phyloP scores from a whole-genome alignment of 257 asterid species.

The Przewalskia tangutica region DNA sequence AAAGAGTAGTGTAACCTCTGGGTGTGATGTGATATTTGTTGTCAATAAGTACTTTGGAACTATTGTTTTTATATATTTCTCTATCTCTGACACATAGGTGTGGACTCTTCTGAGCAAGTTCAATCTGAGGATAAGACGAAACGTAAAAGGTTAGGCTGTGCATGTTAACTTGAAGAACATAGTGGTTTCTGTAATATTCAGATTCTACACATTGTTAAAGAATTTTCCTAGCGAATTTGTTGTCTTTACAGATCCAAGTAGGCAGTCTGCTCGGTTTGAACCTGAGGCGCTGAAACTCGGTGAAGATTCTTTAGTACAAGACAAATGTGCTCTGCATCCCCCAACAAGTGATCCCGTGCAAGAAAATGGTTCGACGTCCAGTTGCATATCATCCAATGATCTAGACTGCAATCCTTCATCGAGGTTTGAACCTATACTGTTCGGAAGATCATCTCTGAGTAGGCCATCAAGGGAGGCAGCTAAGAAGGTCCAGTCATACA shows the following conservation, averaged over 20 bases:
- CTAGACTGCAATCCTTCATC: slow-evolving; percentile 6
- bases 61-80: slow-evolving; percentile 4
- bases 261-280: slow-evolving; percentile 21
- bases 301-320: slow-evolving; percentile 6
- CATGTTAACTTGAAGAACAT: neutral
- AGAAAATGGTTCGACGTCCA: slow-evolving; percentile 21
- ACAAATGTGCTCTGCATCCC: neutral
- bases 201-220: neutral
- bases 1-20: slow-evolving; percentile 32
- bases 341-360: slow-evolving; percentile 10
- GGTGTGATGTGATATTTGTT: neutral
- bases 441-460: slow-evolving; percentile 28
- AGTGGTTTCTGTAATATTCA: neutral
- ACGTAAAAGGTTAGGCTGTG: slow-evolving; percentile 37
- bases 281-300: slow-evolving; percentile 1
- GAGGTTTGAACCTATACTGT: slow-evolving; percentile 17
- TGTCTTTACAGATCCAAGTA: slow-evolving; percentile 15
- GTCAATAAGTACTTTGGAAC: neutral
- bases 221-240: neutral
- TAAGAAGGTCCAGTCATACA: slow-evolving; percentile 59
- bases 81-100: slow-evolving; percentile 19
- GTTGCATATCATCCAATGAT: neutral
- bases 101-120: slow-evolving; percentile 22
- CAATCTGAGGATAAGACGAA: slow-evolving; percentile 22
- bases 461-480: slow-evolving; percentile 68